Evolutionary conservation across 2,329 filamentous ascomycete genomes (phyloP), one percentile per base, ranked within the genome.

Genomic region (Rhinocladiella similis): DNA sequence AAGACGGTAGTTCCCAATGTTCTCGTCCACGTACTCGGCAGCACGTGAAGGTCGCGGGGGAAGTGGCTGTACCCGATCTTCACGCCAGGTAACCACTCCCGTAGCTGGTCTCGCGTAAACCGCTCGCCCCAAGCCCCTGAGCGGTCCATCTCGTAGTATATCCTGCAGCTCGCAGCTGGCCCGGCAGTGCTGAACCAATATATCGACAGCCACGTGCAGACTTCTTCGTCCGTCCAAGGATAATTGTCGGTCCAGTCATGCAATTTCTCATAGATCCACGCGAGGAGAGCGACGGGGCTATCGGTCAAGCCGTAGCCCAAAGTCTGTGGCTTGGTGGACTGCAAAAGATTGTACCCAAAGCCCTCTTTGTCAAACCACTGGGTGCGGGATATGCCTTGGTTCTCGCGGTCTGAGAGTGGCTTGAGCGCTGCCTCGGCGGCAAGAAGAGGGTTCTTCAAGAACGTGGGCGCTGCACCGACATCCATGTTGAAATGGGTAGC

Each of bases 231-330:
- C 0, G 83, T 86, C 88, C 88, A 92, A 0, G 80, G 74, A 65
- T 91, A 91, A 1, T 64, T 65, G 64, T 92, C 88, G 0, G 85
- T 85, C 89, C 89, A 93, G 63, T 88, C 85, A 61, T 87, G 83
- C 25, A 93, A 73, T 69, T 93, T 93, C 71, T 93, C 90, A 63
- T 89, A 88, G 27, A 93, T 85, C 90, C 90, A 93, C 0, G 87
- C 83, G 1, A 93, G 75, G 2, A 91, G 73, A 0, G 82, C 87
- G 0, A 89, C 81, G 0, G 89, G 90, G 7, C 81, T 86, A 67
- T 91, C 88, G 0, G 82, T 78, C 2, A 92, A 76, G 0, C 77
- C 84, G 65, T 89, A 89, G 0, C 85, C 86, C 0, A 92, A 67
- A 0, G 89, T 92, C 50, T 89, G 84, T 0, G 90, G 89, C 54